Percentiles rank a stretch among this genome's conserved stretches.
Conservation (phyloP, 179 eudicot genomes). For the Monotropa hypopitys region DNA sequence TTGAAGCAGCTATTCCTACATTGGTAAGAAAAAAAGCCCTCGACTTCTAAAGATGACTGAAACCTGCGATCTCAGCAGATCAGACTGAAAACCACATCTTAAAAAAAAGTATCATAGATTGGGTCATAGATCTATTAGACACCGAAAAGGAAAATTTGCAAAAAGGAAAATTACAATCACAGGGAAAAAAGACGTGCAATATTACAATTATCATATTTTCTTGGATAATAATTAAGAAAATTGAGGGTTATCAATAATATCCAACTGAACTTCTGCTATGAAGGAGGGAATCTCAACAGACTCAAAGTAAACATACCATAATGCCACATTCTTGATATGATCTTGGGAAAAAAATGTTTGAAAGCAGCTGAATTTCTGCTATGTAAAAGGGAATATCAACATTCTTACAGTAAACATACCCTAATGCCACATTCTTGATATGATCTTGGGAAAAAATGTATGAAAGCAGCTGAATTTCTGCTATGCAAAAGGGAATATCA, state of each 20-base stretch:
- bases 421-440: not conserved
- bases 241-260: not conserved
- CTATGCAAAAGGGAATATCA: not conserved
- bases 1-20: not conserved
- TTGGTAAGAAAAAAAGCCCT: not conserved
- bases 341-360: not conserved
- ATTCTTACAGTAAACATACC: not conserved
- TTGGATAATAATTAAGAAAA: not conserved
- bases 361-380: not conserved
- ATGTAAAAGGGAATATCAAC: not conserved
- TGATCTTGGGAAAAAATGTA: not conserved
- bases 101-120: not conserved
- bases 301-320: not conserved
- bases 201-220: not conserved
- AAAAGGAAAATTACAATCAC: not conserved
- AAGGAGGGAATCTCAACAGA: not conserved
- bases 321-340: not conserved
- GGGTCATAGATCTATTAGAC: not conserved
- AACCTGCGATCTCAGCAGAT: not conserved
- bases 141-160: not conserved
- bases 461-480: not conserved
- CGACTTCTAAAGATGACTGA: not conserved
- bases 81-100: not conserved
- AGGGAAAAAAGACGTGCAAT: not conserved
- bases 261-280: not conserved